phyloP scores from a whole-genome alignment of 352 stramenopile genomes.

The Phytopythium kandeliae region DNA sequence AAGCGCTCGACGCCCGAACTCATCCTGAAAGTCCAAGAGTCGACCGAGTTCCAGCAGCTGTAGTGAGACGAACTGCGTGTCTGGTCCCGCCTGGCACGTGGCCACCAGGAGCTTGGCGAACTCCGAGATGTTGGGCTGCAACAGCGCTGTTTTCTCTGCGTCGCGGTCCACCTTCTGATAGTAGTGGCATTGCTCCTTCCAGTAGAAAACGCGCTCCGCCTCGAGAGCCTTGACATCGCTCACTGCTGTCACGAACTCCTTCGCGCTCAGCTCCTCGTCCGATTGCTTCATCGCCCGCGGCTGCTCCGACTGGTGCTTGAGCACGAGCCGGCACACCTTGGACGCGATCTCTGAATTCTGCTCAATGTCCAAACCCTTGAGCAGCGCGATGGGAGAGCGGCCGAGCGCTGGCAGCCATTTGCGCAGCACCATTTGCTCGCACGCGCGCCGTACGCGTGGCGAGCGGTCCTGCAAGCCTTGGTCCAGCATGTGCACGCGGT shows the following conservation, averaged over 20 bases:
- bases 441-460: conserved; percentile 36
- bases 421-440: conserved; percentile 66
- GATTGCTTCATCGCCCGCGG: conserved; percentile 20
- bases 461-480: conserved; percentile 71
- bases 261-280: conserved; percentile 34
- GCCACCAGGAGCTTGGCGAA: conserved; percentile 64
- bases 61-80: conserved; percentile 63
- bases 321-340: conserved; percentile 39
- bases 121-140: conserved; percentile 62
- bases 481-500: conserved; percentile 66
- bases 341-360: conserved; percentile 46
- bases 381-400: conserved; percentile 41
- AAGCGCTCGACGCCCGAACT: conserved; percentile 69
- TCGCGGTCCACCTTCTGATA: conserved; percentile 61
- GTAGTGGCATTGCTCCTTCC: conserved; percentile 73
- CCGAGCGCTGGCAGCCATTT: conserved; percentile 58
- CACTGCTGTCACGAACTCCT: conserved; percentile 35
- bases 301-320: conserved; percentile 39
- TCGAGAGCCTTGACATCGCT: conserved; percentile 25
- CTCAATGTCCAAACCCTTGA: conserved; percentile 61
- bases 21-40: conserved; percentile 73
- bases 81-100: conserved; percentile 31
- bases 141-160: conserved; percentile 35
- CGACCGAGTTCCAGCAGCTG: conserved; percentile 60
- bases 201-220: conserved; percentile 68